Evolutionary conservation across 257 asterid species (phyloP), one percentile per base, ranked within the genome.

Genomic region (Petunia axillaris): DNA sequence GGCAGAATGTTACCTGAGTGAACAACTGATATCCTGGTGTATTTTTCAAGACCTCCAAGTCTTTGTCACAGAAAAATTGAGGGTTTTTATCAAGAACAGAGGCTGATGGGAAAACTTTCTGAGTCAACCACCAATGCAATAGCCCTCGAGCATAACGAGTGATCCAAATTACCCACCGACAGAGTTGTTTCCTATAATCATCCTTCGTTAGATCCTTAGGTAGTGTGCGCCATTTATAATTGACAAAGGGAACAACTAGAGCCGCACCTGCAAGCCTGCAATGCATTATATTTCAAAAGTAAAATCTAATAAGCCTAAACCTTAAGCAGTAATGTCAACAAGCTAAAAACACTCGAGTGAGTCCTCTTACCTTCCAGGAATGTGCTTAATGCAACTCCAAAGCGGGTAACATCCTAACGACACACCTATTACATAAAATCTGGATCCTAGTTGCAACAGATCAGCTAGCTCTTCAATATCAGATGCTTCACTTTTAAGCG

Each of bases 381-480:
- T 88, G 65, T 84, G 78, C 82, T 87, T 92, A 64, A 95, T 93
- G 88, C 97, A 95, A 81, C 97, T 86, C 98, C 96, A 93, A 11
- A 89, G 81, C 0, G 98, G 91, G 82, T 93, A 90, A 83, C 93
- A 89, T 70, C 99, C 99, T 40, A 95, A 77, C 5, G 99, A 93
- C 8, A 92, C 92, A 37, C 98, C 97, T 71, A 95, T 85, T 15
- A 95, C 85, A 15, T 88, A 88, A 83, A 91, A 93, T 78, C 82
- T 91, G 57, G 94, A 79, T 74, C 99, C 99, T 63, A 91, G 57
- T 79, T 89, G 87, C 63, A 95, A 68, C 77, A 84, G 88, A 83
- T 95, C 98, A 36, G 97, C 99, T 44, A 95, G 87, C 84, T 95
- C 98, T 64, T 93, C 94, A 15, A 95, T 92, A 83, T 95, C 99